A percentile compares a stretch with the other conserved stretches of the same genome.
These are phyloP conservation scores for Wallacemonas sp. DNA, from an alignment of 208 protist species.

Conservation along the genomic window DNA sequence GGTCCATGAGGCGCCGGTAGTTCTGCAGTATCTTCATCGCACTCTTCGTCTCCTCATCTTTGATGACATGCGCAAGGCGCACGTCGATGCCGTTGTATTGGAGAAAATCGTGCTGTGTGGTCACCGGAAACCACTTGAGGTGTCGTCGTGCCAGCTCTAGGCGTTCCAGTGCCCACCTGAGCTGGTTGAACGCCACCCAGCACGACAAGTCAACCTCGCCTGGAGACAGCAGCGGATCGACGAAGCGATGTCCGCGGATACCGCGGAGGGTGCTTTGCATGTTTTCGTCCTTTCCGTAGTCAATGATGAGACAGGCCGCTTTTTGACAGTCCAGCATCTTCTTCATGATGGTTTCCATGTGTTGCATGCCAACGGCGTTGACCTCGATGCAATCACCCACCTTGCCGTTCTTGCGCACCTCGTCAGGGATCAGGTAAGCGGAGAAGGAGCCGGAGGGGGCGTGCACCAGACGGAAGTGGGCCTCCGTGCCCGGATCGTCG, in stretches of 20 bases:
- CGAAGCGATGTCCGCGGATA: constrained; percentile 89
- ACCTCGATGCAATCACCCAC: constrained; percentile 82
- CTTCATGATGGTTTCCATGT: constrained; percentile 86
- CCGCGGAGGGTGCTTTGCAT: constrained; percentile 90
- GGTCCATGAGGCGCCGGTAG: constrained; percentile 81
- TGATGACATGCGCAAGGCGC: constrained; percentile 81
- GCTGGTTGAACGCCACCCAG: constrained; percentile 87
- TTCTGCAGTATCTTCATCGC: constrained; percentile 88
- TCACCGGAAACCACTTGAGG: constrained; percentile 83
- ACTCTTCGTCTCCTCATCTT: constrained; percentile 85
- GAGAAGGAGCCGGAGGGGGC: constrained; percentile 84
- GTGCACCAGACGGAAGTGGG: constrained; percentile 89
- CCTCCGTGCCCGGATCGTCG: constrained; percentile 70
- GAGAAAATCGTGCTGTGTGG: constrained; percentile 85
- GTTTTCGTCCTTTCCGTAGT: constrained; percentile 92
- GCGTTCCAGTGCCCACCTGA: constrained; percentile 81
- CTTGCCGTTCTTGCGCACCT: constrained; percentile 65
- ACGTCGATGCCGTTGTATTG: constrained; percentile 86
- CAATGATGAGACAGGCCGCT: constrained; percentile 85
- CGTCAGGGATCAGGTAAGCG: constrained; percentile 86
- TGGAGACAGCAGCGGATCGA: constrained; percentile 85
- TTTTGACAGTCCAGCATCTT: constrained; percentile 84
- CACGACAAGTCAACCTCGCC: constrained; percentile 91
- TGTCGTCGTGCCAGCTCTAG: constrained; percentile 76
- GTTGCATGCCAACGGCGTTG: constrained; percentile 84